These are phyloP conservation scores for Carex cristatella DNA, from an alignment of 176 grass and related monocot species.

Conservation along the genomic window DNA sequence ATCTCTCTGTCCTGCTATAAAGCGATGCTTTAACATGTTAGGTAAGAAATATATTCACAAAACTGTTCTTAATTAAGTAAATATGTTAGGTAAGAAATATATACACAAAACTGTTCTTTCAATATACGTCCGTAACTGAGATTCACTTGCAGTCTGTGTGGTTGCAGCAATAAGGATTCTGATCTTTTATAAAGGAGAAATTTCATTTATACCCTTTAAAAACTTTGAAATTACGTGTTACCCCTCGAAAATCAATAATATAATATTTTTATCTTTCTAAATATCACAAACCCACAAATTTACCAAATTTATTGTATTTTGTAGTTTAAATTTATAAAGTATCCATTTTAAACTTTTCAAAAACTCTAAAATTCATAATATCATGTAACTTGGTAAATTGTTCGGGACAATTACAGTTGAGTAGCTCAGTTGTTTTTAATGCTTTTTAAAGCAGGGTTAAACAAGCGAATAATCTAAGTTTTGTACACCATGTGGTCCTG, in stretches of 20 bases:
- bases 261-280: too few species aligned
- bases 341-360: too few species aligned
- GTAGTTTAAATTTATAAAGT: too few species aligned
- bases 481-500: not conserved
- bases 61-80: not conserved
- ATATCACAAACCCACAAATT: too few species aligned
- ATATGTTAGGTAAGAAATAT: conserved; percentile 6
- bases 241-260: too few species aligned
- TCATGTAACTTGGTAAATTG: not conserved
- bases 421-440: not conserved
- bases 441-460: not conserved
- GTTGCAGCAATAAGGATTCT: not conserved
- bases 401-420: not conserved
- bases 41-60: conserved; percentile 10
- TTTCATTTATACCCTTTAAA: not conserved
- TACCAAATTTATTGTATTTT: too few species aligned
- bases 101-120: not conserved
- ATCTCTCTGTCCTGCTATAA: not conserved
- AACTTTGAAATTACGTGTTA: too few species aligned
- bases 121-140: not conserved
- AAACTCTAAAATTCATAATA: too few species aligned
- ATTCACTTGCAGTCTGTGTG: not conserved
- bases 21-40: not conserved
- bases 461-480: not conserved
- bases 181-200: not conserved